Base-by-base conservation (phyloP, 768 basidiomycete species). In the Tricholoma saponaceum region DNA sequence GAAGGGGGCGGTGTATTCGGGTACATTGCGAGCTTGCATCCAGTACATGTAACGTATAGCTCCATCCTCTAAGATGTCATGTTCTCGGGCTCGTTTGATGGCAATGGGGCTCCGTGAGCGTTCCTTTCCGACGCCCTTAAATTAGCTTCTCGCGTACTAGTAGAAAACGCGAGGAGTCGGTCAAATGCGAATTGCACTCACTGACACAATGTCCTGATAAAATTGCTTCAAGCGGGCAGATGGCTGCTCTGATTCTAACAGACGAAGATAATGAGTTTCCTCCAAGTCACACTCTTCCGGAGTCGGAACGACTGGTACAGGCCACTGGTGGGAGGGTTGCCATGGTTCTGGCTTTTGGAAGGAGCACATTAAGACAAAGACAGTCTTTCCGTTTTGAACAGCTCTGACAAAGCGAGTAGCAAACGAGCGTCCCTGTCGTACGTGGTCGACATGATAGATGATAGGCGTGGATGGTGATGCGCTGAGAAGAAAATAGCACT, bases 401-500 rank as follows among this genome's bases (percentile, higher is more conserved):
- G 85, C 85, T 64, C 81, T 84, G 60, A 87, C 81, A 18, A 74
- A 79, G 52, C 84, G 82, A 3, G 90, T 90, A 49, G 79, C 75
- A 67, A 91, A 93, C 12, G 87, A 86, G 25, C 81, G 80, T 46
- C 90, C 91, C 58, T 91, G 79, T 5, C 91, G 86, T 32, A 91
- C 70, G 7, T 84, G 76, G 61, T 92, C 90, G 52, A 94, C 89
- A 60, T 81, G 81, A 69, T 93, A 93, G 52, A 92, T 75, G 60
- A 93, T 86, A 7, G 91, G 88, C 5, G 82, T 79, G 3, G 87
- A 76, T 0, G 87, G 79, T 12, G 90, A 89, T 8, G 86, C 92
- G 59, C 86, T 85, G 25, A 84, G 78, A 26, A 93, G 75, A 67
- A 94, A 94, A 64, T 94, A 94, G 63, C 89, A 91, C 89, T 93